Evolutionary conservation across 1,284 basidiomycete genomes (phyloP).

Genomic region (Cryptococcus neoformans): DNA sequence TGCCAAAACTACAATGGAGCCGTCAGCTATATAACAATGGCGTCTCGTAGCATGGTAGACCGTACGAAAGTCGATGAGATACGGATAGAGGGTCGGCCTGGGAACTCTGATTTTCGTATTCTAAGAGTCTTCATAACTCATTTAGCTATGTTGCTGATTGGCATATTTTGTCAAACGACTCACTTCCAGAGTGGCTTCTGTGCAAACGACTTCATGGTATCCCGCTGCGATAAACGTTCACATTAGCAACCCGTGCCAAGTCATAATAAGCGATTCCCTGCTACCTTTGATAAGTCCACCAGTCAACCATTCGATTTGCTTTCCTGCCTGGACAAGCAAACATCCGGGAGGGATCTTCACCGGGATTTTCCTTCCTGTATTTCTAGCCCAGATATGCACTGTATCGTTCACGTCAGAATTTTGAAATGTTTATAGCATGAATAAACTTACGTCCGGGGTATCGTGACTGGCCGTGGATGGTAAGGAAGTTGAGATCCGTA

Average conservation of each 20-base stretch:
- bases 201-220: slow-evolving; percentile 87
- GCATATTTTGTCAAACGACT: slow-evolving; percentile 6
- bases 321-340: slow-evolving; percentile 75
- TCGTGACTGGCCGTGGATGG: slow-evolving; percentile 80
- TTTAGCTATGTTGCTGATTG: not conserved
- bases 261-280: not conserved
- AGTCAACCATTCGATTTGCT: slow-evolving; percentile 83
- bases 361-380: slow-evolving; percentile 79
- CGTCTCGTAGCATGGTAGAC: not conserved
- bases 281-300: slow-evolving; percentile 75
- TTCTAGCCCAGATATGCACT: slow-evolving; percentile 82
- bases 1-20: slow-evolving; percentile 66
- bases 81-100: slow-evolving; percentile 77
- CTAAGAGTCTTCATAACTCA: slow-evolving; percentile 59
- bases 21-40: not conserved
- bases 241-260: not conserved
- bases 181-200: slow-evolving; percentile 68
- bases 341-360: slow-evolving; percentile 69
- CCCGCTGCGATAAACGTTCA: slow-evolving; percentile 54
- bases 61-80: slow-evolving; percentile 80
- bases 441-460: slow-evolving; percentile 42
- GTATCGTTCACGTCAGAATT: not conserved
- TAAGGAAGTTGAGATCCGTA: slow-evolving; percentile 56
- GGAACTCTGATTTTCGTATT: slow-evolving; percentile 57
- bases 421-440: not conserved